A percentile compares a stretch with the other conserved stretches of the same genome.
Conservation (phyloP, 805 yeast species). For the Candida rishiriensis region DNA sequence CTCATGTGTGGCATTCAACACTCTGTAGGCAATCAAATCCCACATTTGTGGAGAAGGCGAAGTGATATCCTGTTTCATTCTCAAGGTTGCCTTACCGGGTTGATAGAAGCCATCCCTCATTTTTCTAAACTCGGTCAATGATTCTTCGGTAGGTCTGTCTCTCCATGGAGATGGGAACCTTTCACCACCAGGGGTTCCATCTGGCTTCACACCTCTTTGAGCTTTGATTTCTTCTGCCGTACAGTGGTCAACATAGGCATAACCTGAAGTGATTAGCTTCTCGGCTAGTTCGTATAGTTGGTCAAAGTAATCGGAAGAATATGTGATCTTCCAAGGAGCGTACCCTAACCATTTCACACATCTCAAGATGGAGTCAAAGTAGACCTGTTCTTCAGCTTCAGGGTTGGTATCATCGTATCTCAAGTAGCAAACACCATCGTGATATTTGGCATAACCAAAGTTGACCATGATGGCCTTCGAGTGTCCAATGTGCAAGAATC, state of each 20-base stretch:
- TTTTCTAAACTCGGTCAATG: slow-evolving; percentile 73
- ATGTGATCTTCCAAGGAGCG: slow-evolving; percentile 88
- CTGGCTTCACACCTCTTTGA: slow-evolving; percentile 86
- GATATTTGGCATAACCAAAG: slow-evolving; percentile 90
- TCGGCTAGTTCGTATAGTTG: slow-evolving; percentile 86
- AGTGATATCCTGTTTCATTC: slow-evolving; percentile 91
- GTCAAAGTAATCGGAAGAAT: slow-evolving; percentile 94
- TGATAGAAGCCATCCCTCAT: slow-evolving; percentile 88
- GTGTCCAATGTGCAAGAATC: slow-evolving; percentile 95
- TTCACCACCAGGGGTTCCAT: slow-evolving; percentile 92
- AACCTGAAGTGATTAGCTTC: slow-evolving; percentile 60
- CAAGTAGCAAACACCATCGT: slow-evolving; percentile 84
- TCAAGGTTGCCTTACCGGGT: slow-evolving; percentile 89
- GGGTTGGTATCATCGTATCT: slow-evolving; percentile 98
- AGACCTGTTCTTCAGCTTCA: slow-evolving; percentile 94
- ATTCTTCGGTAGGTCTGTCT: slow-evolving; percentile 63
- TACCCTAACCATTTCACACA: slow-evolving; percentile 95
- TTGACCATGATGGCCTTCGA: slow-evolving; percentile 97
- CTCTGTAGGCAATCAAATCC: slow-evolving; percentile 98
- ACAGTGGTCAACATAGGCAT: slow-evolving; percentile 91
- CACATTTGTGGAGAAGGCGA: slow-evolving; percentile 99
- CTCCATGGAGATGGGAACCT: slow-evolving; percentile 82
- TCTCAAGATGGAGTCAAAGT: slow-evolving; percentile 75
- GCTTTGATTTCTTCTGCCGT: slow-evolving; percentile 86
- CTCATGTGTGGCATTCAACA: slow-evolving; percentile 86